Evolutionary conservation across 2,329 filamentous ascomycete genomes (phyloP).

Genomic region (Scedosporium minutisporum): DNA sequence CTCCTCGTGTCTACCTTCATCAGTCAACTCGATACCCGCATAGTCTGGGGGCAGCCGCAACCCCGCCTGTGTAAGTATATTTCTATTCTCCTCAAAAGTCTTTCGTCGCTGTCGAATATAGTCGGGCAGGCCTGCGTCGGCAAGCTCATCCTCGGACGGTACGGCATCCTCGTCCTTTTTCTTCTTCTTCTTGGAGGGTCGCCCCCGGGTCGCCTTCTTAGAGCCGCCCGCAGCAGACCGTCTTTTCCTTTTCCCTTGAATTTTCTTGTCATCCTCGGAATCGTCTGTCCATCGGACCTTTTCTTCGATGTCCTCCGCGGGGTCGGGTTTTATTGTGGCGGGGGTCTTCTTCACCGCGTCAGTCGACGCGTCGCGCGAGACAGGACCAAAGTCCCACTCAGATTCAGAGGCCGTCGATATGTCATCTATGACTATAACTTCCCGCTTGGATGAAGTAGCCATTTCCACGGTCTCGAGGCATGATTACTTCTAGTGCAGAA

Average conservation of each 20-base stretch:
- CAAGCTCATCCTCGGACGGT: constrained; percentile 31
- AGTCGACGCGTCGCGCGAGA: not conserved
- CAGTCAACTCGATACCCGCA: constrained; percentile 65
- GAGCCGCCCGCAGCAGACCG: constrained; percentile 9
- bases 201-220: not conserved
- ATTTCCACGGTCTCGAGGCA: not conserved
- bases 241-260: constrained; percentile 41
- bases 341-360: not conserved
- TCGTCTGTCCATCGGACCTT: constrained; percentile 49
- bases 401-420: constrained; percentile 4
- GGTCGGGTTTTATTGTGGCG: not conserved
- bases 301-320: constrained; percentile 19
- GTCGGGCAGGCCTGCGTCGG: constrained; percentile 55
- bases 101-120: constrained; percentile 61
- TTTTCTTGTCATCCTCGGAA: constrained; percentile 36
- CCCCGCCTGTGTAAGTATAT: constrained; percentile 54
- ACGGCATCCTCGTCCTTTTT: constrained; percentile 17
- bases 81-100: constrained; percentile 56
- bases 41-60: constrained; percentile 71
- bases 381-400: not conserved
- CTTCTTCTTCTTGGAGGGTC: constrained; percentile 14
- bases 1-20: constrained; percentile 50
- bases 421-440: not conserved
- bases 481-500: not conserved
- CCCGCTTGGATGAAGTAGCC: not conserved